Base-by-base conservation (phyloP, 2,329 filamentous ascomycete species). In the Aureobasidium mangrovei region DNA sequence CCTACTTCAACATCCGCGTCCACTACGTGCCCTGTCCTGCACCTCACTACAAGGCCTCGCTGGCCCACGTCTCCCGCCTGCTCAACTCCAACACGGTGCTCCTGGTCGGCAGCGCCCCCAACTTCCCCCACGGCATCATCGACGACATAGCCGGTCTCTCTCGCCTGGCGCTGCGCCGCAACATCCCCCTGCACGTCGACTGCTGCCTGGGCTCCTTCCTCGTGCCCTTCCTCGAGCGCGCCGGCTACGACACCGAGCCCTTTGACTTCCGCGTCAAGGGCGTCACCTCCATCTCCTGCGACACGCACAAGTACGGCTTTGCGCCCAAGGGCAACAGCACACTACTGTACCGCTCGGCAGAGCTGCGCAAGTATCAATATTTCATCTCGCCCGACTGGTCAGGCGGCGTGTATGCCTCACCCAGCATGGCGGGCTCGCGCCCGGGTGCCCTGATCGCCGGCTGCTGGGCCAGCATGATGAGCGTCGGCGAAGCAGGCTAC, bases 261-360 rank as follows among this genome's bases (percentile, higher is more conserved):
- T 97, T 97, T 67, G 93, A 98, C 70, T 98, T 98, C 80, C 83
- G 87, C 54, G 83, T 94, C 56, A 89, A 88, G 61, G 93, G 93
- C 63, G 93, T 98, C 36, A 96, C 91, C 3, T 91, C 86, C 69
- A 97, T 98, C 70, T 90, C 84, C 61, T 94, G 91, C 69, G 93
- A 98, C 69, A 98, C 93, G 2, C 93, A 98, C 79, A 98, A 98
- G 71, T 98, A 98, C 69, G 93, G 93, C 36, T 98, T 98, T 67
- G 93, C 93, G 1, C 93, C 93, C 52, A 98, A 98, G 75, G 93
- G 93, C 61, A 98, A 95, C 78, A 93, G 86, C 51, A 93, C 90
- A 1, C 79, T 95, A 10, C 78, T 98, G 40, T 98, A 98, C 78
- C 88, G 93, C 63, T 86, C 83, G 43, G 79, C 84, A 33, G 74